Evolutionary conservation across 345 rosid species (phyloP).

Genomic region (Clausena lansium): DNA sequence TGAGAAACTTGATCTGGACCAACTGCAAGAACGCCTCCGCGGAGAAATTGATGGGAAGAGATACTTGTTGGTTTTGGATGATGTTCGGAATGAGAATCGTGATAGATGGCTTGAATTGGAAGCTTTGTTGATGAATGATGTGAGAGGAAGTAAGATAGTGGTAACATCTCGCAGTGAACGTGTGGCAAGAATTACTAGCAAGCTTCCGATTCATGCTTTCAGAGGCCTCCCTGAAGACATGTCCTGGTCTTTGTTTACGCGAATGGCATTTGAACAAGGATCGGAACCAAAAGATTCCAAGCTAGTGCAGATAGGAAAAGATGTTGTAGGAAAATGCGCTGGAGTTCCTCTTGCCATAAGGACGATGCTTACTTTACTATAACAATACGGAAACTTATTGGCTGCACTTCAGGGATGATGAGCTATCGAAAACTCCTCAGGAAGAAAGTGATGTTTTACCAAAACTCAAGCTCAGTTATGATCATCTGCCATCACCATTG

Average conservation of each 20-base stretch:
- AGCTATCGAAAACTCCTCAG: not conserved
- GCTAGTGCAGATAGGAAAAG: constrained; percentile 12
- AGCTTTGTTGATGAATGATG: not conserved
- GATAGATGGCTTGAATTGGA: not conserved
- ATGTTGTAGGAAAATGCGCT: constrained; percentile 9
- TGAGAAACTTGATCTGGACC: not conserved
- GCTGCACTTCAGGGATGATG: constrained; percentile 6
- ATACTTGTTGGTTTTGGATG: constrained; percentile 14
- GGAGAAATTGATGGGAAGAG: not conserved
- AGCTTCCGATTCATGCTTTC: not conserved
- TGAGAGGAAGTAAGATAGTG: not conserved
- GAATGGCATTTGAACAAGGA: not conserved
- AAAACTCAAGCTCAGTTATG: constrained; percentile 29
- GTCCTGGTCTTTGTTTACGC: constrained; percentile 13
- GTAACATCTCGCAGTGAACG: not conserved
- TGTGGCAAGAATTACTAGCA: not conserved
- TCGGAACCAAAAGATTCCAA: not conserved
- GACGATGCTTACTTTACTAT: constrained; percentile 15
- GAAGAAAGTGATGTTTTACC: constrained; percentile 14
- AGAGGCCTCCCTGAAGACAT: not conserved
- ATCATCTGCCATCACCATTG: constrained; percentile 35
- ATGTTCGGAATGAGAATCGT: constrained; percentile 16
- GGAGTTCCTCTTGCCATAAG: constrained; percentile 30
- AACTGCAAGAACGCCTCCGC: not conserved
- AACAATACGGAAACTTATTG: constrained; percentile 17